These are phyloP conservation scores for Histomonas meleagridis DNA, from an alignment of 208 protist genomes.

Conservation along the genomic window DNA sequence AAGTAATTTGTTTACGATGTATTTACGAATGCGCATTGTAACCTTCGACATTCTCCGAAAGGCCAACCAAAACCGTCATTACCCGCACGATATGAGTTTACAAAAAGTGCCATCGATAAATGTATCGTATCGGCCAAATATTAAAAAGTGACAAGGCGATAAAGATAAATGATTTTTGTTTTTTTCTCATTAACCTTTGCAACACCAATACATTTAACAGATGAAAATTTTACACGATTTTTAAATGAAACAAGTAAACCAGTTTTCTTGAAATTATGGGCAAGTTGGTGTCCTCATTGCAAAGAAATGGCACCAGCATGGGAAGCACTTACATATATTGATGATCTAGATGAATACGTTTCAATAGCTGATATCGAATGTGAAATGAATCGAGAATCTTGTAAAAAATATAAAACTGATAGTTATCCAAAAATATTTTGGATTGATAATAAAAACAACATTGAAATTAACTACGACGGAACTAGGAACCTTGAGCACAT, in stretches of 20 bases:
- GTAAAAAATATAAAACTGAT: background rate
- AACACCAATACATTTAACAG: background rate
- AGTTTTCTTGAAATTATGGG: conserved; percentile 13
- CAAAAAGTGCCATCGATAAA: no score
- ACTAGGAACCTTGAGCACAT: background rate
- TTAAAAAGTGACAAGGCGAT: no score
- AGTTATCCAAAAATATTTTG: conserved; percentile 19
- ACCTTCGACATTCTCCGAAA: background rate
- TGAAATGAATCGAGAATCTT: conserved; percentile 2
- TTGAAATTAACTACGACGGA: background rate
- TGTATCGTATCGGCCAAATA: no score
- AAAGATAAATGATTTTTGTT: background rate
- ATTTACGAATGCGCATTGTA: background rate
- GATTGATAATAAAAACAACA: background rate
- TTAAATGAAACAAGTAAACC: background rate
- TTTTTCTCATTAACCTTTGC: background rate
- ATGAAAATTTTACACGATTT: background rate
- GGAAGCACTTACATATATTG: background rate
- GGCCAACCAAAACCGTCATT: background rate
- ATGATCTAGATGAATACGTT: background rate
- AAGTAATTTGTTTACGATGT: background rate
- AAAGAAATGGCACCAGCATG: conserved; percentile 1
- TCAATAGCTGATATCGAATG: conserved; percentile 13
- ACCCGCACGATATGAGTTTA: background rate
- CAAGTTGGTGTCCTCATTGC: conserved; percentile 11